Conservation (phyloP, 1,139 yeast species). For the Protomyces arabidopsidicola region DNA sequence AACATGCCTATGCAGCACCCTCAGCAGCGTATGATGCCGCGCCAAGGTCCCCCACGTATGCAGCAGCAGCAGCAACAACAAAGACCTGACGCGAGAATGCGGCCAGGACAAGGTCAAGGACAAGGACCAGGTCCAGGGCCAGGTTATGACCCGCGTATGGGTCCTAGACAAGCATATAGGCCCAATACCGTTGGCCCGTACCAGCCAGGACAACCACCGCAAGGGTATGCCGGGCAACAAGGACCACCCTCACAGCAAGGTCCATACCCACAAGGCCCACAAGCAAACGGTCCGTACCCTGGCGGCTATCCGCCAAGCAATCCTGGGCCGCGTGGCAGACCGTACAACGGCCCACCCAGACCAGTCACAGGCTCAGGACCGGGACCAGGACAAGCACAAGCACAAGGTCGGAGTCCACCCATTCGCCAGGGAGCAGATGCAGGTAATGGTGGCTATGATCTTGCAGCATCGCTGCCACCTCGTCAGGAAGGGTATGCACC, state of each 20-base stretch:
- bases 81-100: neutral
- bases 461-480: too few species aligned
- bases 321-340: neutral
- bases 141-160: neutral
- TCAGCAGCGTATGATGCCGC: neutral
- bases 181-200: neutral
- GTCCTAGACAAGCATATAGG: neutral
- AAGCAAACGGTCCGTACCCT: neutral
- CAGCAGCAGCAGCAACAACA: slow-evolving; percentile 4
- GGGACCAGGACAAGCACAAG: neutral
- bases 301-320: neutral
- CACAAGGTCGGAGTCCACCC: neutral
- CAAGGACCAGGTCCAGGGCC: neutral
- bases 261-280: neutral
- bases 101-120: neutral
- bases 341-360: neutral
- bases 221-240: neutral
- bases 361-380: neutral
- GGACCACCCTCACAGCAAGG: neutral
- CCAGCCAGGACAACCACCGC: neutral
- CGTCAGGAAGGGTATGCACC: neutral
- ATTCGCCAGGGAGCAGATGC: neutral
- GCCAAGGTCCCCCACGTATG: neutral
- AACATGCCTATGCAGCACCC: neutral
- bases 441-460: neutral